Evolutionary conservation across 176 grass and related monocot genomes (phyloP), one percentile per base, ranked within the genome.

Genomic region (Oryza glumipatula): DNA sequence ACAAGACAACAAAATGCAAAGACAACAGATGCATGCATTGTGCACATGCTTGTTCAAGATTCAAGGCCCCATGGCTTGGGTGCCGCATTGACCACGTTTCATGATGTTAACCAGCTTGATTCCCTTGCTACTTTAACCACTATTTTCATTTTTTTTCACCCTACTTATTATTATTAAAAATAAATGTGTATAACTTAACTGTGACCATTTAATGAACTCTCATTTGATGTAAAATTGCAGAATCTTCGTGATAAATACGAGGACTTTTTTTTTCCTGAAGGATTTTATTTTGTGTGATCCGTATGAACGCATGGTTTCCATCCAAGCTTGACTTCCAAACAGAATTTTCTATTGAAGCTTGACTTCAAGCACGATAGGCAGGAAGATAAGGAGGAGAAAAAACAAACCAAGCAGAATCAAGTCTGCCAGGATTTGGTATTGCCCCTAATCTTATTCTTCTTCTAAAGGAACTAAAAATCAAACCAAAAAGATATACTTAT

Each of bases 51-150:
- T 7, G 54, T 19, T 49, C 38, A 30, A 58, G 54, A n/a, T 58
- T 21, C n/a, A 7, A 70, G 36, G 35, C 6, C 36, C 33, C 67
- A n/a, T n/a, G 30, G 32, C 52, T 9, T 9, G 74, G 33, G 28
- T 39, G 74, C 32, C 77, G 77, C 61, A 35, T 51, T 51, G 64
- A 80, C 24, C 28, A 47, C 26, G 65, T 49, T 49, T 3, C 58
- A 51, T 19, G 22, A 9, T 8, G 41, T 63, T 22, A 44, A 44
- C 43, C 33, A 5, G 13, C 6, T n/a, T 17, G 60, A 65, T 64
- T 66, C 65, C 14, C 6, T 17, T 65, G 36, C 60, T 28, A 26
- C 13, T 66, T 23, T 30, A 28, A 63, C 38, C 38, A 63, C 38
- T 17, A 71, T n/a, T 63, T 63, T 22, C 3, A 58, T 13, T 16